These are phyloP conservation scores for Penicillium steckii DNA, from an alignment of 495 filamentous ascomycete genomes.

Conservation along the genomic window DNA sequence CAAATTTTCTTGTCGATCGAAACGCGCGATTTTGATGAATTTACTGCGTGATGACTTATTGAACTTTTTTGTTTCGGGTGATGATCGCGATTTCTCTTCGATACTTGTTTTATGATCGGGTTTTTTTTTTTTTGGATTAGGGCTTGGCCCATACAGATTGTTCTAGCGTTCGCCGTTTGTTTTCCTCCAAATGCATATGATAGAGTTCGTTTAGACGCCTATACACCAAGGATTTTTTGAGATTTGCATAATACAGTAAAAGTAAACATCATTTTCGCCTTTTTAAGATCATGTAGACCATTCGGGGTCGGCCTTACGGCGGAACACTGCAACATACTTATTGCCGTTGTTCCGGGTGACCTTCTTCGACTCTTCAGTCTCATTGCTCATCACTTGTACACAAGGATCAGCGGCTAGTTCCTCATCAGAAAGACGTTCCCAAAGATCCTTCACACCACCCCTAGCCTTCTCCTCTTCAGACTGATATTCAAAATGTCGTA, in stretches of 20 bases:
- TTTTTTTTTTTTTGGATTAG: conserved; percentile 3
- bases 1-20: neutral
- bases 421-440: conserved; percentile 54
- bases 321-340: conserved; percentile 86
- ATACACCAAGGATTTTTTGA: conserved; percentile 13
- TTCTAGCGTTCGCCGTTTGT: conserved; percentile 2
- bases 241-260: neutral
- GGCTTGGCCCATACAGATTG: neutral
- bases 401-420: conserved; percentile 73
- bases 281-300: conserved; percentile 47
- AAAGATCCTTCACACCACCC: conserved; percentile 53
- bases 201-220: conserved; percentile 13
- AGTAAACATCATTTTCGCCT: neutral
- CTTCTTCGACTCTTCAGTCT: conserved; percentile 98
- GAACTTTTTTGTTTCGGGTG: conserved; percentile 13
- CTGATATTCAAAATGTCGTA: conserved; percentile 66
- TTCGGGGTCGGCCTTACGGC: conserved; percentile 74
- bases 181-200: conserved; percentile 16
- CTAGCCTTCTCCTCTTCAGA: conserved; percentile 24
- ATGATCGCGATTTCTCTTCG: conserved; percentile 7
- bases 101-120: conserved; percentile 5
- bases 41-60: conserved; percentile 22
- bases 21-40: conserved; percentile 19
- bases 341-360: conserved; percentile 83
- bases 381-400: conserved; percentile 75